phyloP scores from a whole-genome alignment of 352 stramenopile species.

The Pythium plurisporium region DNA sequence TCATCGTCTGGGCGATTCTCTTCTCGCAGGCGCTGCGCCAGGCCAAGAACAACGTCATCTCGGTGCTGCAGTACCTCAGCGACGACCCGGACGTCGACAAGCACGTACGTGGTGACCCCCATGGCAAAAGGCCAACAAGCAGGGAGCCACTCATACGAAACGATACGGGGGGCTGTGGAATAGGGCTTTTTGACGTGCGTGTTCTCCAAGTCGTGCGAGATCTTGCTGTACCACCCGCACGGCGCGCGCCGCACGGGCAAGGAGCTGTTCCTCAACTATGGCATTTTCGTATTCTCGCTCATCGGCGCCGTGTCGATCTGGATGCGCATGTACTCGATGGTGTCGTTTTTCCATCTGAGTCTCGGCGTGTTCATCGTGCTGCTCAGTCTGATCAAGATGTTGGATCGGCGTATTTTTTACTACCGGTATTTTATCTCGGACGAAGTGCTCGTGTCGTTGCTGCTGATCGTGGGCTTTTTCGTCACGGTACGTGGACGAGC shows the following conservation, averaged over 20 bases:
- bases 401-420: slow-evolving; percentile 84
- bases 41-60: slow-evolving; percentile 82
- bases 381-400: slow-evolving; percentile 71
- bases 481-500: slow-evolving; percentile 42
- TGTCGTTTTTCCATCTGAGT: slow-evolving; percentile 69
- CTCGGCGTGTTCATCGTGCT: slow-evolving; percentile 64
- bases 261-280: slow-evolving; percentile 85
- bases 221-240: slow-evolving; percentile 71
- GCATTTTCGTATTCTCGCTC: slow-evolving; percentile 82
- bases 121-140: no score
- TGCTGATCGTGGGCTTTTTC: slow-evolving; percentile 83
- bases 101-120: slow-evolving; percentile 59
- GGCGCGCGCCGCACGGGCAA: slow-evolving; percentile 62
- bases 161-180: not conserved
- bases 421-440: slow-evolving; percentile 88
- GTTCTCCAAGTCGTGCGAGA: slow-evolving; percentile 72
- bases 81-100: slow-evolving; percentile 68
- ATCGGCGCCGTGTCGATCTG: slow-evolving; percentile 82
- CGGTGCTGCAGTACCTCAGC: slow-evolving; percentile 81
- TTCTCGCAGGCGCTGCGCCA: slow-evolving; percentile 83
- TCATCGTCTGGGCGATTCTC: slow-evolving; percentile 86
- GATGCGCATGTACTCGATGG: slow-evolving; percentile 80
- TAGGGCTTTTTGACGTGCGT: slow-evolving; percentile 77
- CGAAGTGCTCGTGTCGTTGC: slow-evolving; percentile 74
- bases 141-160: no score